Conservation (phyloP, 2,329 filamentous ascomycete genomes). For the Ceratocystis ficicola region DNA sequence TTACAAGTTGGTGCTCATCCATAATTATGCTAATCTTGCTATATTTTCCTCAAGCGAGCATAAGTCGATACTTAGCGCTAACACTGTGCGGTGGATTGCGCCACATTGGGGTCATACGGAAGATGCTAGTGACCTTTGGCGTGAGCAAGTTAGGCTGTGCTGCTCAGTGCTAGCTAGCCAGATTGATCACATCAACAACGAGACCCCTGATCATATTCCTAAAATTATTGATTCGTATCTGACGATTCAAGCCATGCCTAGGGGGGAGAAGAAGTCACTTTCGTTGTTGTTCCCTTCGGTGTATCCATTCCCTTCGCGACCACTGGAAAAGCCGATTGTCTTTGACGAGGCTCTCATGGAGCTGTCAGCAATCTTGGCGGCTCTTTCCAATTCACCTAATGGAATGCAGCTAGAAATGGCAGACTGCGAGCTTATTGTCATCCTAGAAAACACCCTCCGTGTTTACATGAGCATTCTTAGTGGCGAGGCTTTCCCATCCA, state of each 20-base stretch:
- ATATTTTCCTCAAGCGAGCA: constrained; percentile 72
- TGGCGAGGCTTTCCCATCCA: constrained; percentile 76
- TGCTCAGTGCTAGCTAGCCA: constrained; percentile 87
- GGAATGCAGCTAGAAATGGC: constrained; percentile 63
- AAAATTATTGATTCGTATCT: constrained; percentile 86
- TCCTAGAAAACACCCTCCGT: constrained; percentile 67
- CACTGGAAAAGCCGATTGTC: constrained; percentile 45
- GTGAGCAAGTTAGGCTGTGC: constrained; percentile 83
- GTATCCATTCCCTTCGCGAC: constrained; percentile 75
- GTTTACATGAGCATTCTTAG: constrained; percentile 81
- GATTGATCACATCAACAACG: constrained; percentile 61
- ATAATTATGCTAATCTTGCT: constrained; percentile 74
- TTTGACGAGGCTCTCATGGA: constrained; percentile 87
- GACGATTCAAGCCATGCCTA: constrained; percentile 49
- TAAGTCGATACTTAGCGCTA: constrained; percentile 58
- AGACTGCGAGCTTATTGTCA: constrained; percentile 59
- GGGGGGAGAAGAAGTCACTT: constrained; percentile 50
- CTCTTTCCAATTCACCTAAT: constrained; percentile 57
- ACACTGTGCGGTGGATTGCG: constrained; percentile 79
- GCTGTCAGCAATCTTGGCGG: constrained; percentile 74
- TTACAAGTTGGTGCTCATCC: constrained; percentile 84
- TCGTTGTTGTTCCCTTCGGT: constrained; percentile 81
- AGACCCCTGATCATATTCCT: constrained; percentile 79
- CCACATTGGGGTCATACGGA: constrained; percentile 79
- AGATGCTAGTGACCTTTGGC: constrained; percentile 71